Percentiles rank a stretch among this genome's conserved stretches.
Conservation (phyloP, 805 yeast species). For the Candida orba region DNA sequence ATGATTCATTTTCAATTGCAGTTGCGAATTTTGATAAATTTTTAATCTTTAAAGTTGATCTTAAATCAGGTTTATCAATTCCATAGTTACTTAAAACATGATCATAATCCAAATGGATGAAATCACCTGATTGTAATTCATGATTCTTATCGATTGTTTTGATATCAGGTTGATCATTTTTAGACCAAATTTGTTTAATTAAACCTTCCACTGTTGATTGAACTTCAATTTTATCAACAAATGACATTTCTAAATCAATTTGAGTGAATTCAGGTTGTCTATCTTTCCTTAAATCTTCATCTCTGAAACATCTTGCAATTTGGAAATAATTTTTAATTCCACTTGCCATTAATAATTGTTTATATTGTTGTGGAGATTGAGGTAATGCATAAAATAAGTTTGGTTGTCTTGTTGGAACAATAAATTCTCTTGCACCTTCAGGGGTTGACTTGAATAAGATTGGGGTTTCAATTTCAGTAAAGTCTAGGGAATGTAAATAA, state of each 20-base stretch:
- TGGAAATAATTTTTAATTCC: conserved; percentile 86
- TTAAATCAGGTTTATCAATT: conserved; percentile 89
- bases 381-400: conserved; percentile 79
- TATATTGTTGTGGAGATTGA: conserved; percentile 97
- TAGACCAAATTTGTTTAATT: conserved; percentile 49
- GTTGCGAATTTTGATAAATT: conserved; percentile 19
- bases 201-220: conserved; percentile 54
- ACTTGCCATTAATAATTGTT: conserved; percentile 89
- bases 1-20: conserved; percentile 33
- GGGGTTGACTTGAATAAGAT: conserved; percentile 91
- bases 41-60: conserved; percentile 42
- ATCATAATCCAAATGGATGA: conserved; percentile 49
- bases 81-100: conserved; percentile 75
- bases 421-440: conserved; percentile 93
- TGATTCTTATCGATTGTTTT: conserved; percentile 15
- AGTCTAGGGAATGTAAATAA: conserved; percentile 35
- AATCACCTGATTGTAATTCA: conserved; percentile 11
- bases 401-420: conserved; percentile 78
- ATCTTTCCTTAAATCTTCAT: conserved; percentile 90
- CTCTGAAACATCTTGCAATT: conserved; percentile 90
- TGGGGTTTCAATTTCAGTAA: conserved; percentile 90
- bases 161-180: conserved; percentile 30
- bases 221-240: conserved; percentile 63
- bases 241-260: conserved; percentile 91
- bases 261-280: conserved; percentile 98